Evolutionary conservation across 805 yeast genomes (phyloP).

Genomic region (Candida nanaspora): DNA sequence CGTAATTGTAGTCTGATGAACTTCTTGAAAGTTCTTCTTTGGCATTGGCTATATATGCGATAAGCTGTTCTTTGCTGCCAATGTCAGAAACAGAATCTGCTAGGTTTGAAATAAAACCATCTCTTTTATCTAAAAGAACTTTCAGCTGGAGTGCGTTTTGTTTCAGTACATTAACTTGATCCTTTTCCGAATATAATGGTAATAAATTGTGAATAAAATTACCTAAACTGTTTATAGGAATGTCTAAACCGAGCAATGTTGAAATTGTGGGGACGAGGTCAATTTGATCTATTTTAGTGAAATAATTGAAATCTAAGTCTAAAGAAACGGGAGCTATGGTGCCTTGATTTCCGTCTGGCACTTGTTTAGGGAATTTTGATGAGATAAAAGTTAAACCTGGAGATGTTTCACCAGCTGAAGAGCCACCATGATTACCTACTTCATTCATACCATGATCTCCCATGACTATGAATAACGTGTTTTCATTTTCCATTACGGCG

Average conservation of each 20-base stretch:
- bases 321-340: slow-evolving; percentile 30
- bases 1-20: slow-evolving; percentile 68
- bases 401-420: slow-evolving; percentile 86
- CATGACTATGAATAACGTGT: slow-evolving; percentile 63
- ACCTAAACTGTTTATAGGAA: slow-evolving; percentile 74
- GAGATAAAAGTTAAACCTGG: slow-evolving; percentile 74
- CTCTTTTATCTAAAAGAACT: slow-evolving; percentile 36
- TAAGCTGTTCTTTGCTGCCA: slow-evolving; percentile 4
- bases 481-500: slow-evolving; percentile 21
- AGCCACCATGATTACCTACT: slow-evolving; percentile 94
- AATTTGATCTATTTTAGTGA: slow-evolving; percentile 50
- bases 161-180: slow-evolving; percentile 29
- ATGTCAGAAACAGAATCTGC: slow-evolving; percentile 8
- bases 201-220: slow-evolving; percentile 54
- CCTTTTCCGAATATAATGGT: slow-evolving; percentile 36
- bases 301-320: slow-evolving; percentile 44
- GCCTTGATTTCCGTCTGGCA: slow-evolving; percentile 13
- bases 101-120: slow-evolving; percentile 14
- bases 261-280: slow-evolving; percentile 70
- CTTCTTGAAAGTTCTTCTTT: slow-evolving; percentile 48
- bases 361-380: slow-evolving; percentile 37
- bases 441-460: slow-evolving; percentile 99
- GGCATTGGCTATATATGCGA: slow-evolving; percentile 32
- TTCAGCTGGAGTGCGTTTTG: slow-evolving; percentile 57
- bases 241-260: slow-evolving; percentile 51